phyloP scores from a whole-genome alignment of 1,284 basidiomycete genomes.

The Boletus calvinii region DNA sequence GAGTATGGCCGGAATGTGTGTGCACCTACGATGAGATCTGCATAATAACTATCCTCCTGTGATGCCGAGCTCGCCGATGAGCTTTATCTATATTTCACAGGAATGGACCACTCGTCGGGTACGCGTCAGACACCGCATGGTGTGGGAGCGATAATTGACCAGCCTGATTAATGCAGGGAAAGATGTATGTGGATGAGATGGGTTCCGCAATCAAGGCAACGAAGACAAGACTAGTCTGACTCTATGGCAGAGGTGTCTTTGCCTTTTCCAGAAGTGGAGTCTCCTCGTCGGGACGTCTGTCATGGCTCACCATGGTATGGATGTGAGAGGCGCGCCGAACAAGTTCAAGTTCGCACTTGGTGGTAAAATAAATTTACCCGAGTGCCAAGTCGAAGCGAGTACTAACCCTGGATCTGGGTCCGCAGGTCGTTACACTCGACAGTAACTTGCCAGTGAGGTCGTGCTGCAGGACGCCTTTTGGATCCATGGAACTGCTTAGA shows the following conservation, averaged over 20 bases:
- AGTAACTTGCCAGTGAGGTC: too few relatives aligned
- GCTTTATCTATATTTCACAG: slow-evolving; percentile 19
- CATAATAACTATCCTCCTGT: slow-evolving; percentile 59
- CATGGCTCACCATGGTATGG: slow-evolving; percentile 9
- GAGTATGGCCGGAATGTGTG: not conserved
- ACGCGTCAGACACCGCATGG: too few relatives aligned
- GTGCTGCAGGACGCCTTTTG: too few relatives aligned
- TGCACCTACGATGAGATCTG: slow-evolving; percentile 54
- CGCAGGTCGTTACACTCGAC: too few relatives aligned
- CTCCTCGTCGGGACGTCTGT: slow-evolving; percentile 11
- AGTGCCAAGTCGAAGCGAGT: too few relatives aligned
- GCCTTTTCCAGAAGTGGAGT: slow-evolving; percentile 22
- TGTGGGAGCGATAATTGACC: not conserved
- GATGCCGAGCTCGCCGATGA: slow-evolving; percentile 34
- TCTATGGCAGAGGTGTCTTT: slow-evolving; percentile 29
- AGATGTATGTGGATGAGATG: slow-evolving; percentile 24
- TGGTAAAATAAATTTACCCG: too few relatives aligned
- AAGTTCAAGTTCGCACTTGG: too few relatives aligned
- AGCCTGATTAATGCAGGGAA: slow-evolving; percentile 33
- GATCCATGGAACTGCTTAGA: too few relatives aligned
- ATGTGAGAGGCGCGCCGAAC: too few relatives aligned
- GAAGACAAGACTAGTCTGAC: slow-evolving; percentile 20
- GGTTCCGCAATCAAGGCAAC: slow-evolving; percentile 28
- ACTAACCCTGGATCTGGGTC: too few relatives aligned
- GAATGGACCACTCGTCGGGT: too few relatives aligned